Base-by-base conservation (phyloP, 2,329 filamentous ascomycete species). In the Penicillium brasilianum region DNA sequence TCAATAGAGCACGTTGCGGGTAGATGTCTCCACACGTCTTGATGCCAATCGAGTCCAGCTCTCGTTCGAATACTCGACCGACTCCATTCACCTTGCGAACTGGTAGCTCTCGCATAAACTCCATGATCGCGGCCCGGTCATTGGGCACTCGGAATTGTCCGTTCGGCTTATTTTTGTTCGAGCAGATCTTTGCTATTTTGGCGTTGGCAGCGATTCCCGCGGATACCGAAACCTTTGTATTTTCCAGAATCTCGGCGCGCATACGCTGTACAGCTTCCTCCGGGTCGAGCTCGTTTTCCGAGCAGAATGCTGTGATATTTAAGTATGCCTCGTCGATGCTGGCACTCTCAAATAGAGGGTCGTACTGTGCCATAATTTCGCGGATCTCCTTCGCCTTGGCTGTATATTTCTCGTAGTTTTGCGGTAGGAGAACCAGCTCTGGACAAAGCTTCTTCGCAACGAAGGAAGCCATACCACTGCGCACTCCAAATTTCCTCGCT, bases 301-400 rank as follows among this genome's bases (percentile, higher is more conserved):
- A 69, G 71, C 94, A 97, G 73, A 96, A 98, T 54, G 88, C 82
- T 0, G 95, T 98, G 60, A 99, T 91, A 70, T 99, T 98, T 30
- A 99, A 82, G 73, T 97, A 99, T 0, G 95, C 95, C 76, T 99
- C 95, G 69, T 99, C 95, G 66, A 97, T 93, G 73, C 93, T 97
- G 0, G 94, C 92, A 69, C 91, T 96, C 75, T 98, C 92, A 68
- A 96, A 99, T 1, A 91, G 84, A 0, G 92, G 87, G 71, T 99
- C 95, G 72, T 98, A 99, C n/a, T 89, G 84, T 11, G 87, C 89
- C 16, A 99, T 81, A 1, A 99, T 87, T 44, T 89, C 85, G 11
- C 94, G 87, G 6, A 98, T 88, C 74, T 98, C 93, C 60, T 90
- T 86, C 0, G 95, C 95, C 76, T 98, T 99, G 14, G 91, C 87